These are phyloP conservation scores for Oligophagozyma castellii DNA, from an alignment of 1,139 yeast species.

Conservation along the genomic window DNA sequence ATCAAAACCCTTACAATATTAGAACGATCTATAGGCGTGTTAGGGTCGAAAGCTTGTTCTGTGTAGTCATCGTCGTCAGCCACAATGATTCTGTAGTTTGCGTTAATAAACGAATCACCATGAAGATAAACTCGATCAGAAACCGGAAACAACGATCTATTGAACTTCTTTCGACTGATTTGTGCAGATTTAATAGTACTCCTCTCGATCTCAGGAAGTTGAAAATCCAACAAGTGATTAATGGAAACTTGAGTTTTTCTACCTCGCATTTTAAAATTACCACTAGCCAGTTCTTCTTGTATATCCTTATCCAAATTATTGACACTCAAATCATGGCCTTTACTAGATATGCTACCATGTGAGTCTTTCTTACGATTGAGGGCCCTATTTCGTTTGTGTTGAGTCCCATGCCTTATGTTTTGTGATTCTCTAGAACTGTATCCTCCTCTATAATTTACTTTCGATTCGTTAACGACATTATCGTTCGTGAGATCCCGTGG, in stretches of 20 bases:
- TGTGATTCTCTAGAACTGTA: no score
- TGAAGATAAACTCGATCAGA: constrained; percentile 32
- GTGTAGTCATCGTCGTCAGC: constrained; percentile 44
- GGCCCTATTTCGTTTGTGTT: neutral
- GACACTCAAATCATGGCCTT: no score
- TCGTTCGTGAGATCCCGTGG: no score
- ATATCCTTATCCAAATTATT: constrained; percentile 20
- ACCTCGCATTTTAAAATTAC: constrained; percentile 26
- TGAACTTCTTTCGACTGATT: constrained; percentile 12
- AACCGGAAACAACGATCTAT: constrained; percentile 14
- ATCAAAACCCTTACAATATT: constrained; percentile 59
- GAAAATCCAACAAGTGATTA: constrained; percentile 51
- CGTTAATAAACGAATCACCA: constrained; percentile 70
- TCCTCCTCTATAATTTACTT: no score
- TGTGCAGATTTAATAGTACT: constrained; percentile 5
- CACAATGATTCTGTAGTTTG: constrained; percentile 72
- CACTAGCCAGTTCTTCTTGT: constrained; percentile 27
- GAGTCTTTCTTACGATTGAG: no score
- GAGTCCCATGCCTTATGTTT: no score
- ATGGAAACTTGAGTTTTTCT: constrained; percentile 46
- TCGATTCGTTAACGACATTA: no score
- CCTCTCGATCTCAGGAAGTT: constrained; percentile 39
- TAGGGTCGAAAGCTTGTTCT: constrained; percentile 57
- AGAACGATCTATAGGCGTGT: constrained; percentile 48
- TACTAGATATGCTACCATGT: no score